Percentiles rank a stretch among this genome's conserved stretches.
These are phyloP conservation scores for Psilocybe tampanensis DNA, from an alignment of 768 basidiomycete genomes.

Conservation along the genomic window DNA sequence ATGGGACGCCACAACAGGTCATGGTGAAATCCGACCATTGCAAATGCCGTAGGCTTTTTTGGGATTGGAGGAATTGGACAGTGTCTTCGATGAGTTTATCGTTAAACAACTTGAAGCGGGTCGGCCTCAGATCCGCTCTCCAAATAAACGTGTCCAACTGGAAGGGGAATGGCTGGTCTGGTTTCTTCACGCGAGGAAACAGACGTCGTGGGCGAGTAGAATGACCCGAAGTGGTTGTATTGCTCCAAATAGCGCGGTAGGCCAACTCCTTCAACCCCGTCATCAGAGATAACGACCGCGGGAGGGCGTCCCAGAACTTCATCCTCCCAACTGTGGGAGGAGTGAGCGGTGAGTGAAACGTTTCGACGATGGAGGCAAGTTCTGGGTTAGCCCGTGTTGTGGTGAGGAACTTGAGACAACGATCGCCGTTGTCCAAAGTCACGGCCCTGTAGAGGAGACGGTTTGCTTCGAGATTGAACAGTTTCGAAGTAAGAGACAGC, in stretches of 20 bases:
- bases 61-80: background rate
- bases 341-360: background rate
- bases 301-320: background rate
- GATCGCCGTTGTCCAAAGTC: background rate
- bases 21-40: no score
- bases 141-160: slow-evolving; percentile 1
- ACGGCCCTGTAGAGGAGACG: slow-evolving; percentile 2
- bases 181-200: background rate
- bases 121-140: background rate
- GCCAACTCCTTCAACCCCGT: background rate
- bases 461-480: background rate
- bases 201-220: no score
- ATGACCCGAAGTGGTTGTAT: no score
- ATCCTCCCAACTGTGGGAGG: background rate
- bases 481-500: background rate
- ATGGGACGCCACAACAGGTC: no score
- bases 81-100: background rate
- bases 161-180: background rate
- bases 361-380: background rate
- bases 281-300: background rate
- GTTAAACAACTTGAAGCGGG: no score
- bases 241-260: background rate
- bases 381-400: background rate
- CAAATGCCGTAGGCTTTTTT: background rate
- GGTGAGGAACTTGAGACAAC: slow-evolving; percentile 2